These are phyloP conservation scores for Ocimum tenuiflorum DNA, from an alignment of 257 asterid genomes.

Conservation along the genomic window DNA sequence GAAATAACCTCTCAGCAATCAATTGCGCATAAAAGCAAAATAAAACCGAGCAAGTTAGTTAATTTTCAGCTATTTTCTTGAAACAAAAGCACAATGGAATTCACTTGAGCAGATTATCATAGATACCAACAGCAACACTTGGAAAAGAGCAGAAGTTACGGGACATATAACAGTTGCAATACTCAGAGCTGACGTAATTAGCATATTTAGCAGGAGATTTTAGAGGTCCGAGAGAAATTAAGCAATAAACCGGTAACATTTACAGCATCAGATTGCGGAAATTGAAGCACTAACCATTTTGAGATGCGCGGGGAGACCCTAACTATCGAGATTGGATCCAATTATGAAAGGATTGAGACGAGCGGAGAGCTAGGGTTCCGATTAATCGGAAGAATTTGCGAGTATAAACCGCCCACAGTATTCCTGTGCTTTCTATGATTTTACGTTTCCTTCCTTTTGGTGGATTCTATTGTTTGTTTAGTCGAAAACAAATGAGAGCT, in stretches of 20 bases:
- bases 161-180: not conserved
- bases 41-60: not conserved
- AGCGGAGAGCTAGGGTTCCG: constrained; percentile 25
- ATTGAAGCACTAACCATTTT: constrained; percentile 34
- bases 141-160: not conserved
- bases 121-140: constrained; percentile 1
- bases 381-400: constrained; percentile 25
- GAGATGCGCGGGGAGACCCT: constrained; percentile 27
- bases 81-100: constrained; percentile 3
- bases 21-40: constrained; percentile 18
- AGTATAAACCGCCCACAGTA: constrained; percentile 19
- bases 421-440: not conserved
- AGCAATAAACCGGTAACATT: not conserved
- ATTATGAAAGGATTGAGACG: constrained; percentile 15
- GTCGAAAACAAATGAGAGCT: not conserved
- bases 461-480: not conserved
- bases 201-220: constrained; percentile 7
- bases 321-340: constrained; percentile 18
- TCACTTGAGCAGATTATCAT: not conserved
- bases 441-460: not conserved
- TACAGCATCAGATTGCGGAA: not conserved
- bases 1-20: constrained; percentile 8
- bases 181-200: constrained; percentile 2
- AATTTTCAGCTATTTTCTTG: not conserved
- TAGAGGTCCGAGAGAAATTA: not conserved